These are phyloP conservation scores for Alternaria rosae DNA, from an alignment of 2,329 filamentous ascomycete genomes.

Conservation along the genomic window DNA sequence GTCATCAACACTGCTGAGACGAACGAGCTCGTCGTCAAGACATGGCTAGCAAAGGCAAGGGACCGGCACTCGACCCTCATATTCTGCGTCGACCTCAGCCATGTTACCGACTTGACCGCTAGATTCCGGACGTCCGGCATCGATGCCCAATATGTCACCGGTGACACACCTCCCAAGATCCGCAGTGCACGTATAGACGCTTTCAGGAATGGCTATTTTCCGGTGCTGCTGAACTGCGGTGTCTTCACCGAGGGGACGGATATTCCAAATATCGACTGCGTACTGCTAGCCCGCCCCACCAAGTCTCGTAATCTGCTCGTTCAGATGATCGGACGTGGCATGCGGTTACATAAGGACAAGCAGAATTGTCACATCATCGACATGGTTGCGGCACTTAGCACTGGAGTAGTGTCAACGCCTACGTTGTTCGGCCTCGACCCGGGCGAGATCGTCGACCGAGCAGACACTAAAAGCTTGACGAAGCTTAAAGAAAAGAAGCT, in stretches of 20 bases:
- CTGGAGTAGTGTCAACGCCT: slow-evolving; percentile 87
- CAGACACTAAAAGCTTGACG: slow-evolving; percentile 68
- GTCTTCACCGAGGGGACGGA: slow-evolving; percentile 98
- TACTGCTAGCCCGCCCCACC: slow-evolving; percentile 86
- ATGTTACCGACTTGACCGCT: slow-evolving; percentile 77
- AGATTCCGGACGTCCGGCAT: slow-evolving; percentile 79
- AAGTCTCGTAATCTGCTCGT: slow-evolving; percentile 91
- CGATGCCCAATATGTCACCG: slow-evolving; percentile 87
- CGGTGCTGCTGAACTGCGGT: slow-evolving; percentile 91
- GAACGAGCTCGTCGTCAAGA: slow-evolving; percentile 84
- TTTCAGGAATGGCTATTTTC: slow-evolving; percentile 79
- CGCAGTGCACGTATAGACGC: slow-evolving; percentile 74
- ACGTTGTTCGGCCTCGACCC: slow-evolving; percentile 94
- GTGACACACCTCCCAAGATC: slow-evolving; percentile 74
- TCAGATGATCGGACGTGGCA: slow-evolving; percentile 96
- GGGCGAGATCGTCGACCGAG: slow-evolving; percentile 73
- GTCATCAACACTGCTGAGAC: slow-evolving; percentile 82
- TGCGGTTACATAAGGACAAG: slow-evolving; percentile 83
- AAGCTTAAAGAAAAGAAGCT: slow-evolving; percentile 61
- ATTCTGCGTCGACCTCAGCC: slow-evolving; percentile 90
- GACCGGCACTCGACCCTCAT: slow-evolving; percentile 84
- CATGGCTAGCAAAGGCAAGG: slow-evolving; percentile 81
- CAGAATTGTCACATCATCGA: slow-evolving; percentile 93
- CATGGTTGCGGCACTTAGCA: slow-evolving; percentile 85
- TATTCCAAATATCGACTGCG: slow-evolving; percentile 95